A percentile compares a stretch with the other conserved stretches of the same genome.
Conservation (phyloP, 2,329 filamentous ascomycete genomes). For the Aspergillus udagawae region DNA sequence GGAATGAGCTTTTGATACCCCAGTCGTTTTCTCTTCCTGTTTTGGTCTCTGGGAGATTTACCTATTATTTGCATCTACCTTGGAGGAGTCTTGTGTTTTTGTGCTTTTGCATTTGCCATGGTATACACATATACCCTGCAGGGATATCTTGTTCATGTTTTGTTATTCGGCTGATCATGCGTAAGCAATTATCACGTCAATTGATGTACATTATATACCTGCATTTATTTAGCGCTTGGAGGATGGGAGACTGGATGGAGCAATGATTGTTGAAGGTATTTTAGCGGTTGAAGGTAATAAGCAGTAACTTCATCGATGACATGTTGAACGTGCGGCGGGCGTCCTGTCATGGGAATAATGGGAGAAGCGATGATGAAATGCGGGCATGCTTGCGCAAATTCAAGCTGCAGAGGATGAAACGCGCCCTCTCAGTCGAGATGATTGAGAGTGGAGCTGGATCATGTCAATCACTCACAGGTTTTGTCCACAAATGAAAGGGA, state of each 20-base stretch:
- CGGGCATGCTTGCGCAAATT: background rate
- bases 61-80: background rate
- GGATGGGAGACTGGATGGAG: background rate
- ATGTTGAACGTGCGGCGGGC: background rate
- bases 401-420: background rate
- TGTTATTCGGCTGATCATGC: background rate
- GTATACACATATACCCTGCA: background rate
- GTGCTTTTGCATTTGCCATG: background rate
- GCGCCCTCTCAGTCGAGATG: background rate
- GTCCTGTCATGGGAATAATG: background rate
- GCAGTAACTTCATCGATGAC: too few relatives aligned
- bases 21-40: conserved; percentile 10
- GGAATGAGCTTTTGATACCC: conserved; percentile 28
- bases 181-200: background rate
- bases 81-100: background rate
- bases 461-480: background rate
- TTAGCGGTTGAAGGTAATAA: background rate
- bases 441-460: background rate
- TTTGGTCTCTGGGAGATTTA: background rate
- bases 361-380: background rate
- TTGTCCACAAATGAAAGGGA: background rate
- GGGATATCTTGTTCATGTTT: background rate
- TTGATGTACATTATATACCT: background rate
- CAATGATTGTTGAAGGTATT: background rate
- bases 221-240: background rate